Conservation (phyloP, 495 filamentous ascomycete genomes). For the Pseudomonodictys pantanalensis region DNA sequence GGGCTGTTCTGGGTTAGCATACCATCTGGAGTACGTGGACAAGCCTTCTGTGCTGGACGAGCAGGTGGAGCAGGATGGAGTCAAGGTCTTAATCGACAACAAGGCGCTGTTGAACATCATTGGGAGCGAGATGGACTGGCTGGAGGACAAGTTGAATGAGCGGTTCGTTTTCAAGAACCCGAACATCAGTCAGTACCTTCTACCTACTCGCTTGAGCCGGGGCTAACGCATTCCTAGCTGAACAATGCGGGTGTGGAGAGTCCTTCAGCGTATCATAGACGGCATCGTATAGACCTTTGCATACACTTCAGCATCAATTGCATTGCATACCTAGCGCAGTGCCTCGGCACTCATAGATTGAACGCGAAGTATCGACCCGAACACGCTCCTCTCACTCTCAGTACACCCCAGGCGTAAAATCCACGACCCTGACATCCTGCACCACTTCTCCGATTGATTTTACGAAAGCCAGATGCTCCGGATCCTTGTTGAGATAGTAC, state of each 20-base stretch:
- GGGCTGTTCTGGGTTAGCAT: slow-evolving; percentile 95
- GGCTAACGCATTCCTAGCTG: slow-evolving; percentile 58
- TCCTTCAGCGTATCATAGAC: slow-evolving; percentile 78
- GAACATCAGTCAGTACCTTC: slow-evolving; percentile 80
- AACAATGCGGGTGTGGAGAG: slow-evolving; percentile 95
- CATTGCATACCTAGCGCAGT: slow-evolving; percentile 28
- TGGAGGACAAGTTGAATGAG: slow-evolving; percentile 86
- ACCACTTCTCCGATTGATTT: slow-evolving; percentile 31
- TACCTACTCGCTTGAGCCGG: neutral
- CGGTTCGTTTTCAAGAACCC: slow-evolving; percentile 94
- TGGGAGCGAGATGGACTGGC: slow-evolving; percentile 99
- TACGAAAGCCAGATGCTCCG: slow-evolving; percentile 40
- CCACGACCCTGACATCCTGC: slow-evolving; percentile 42
- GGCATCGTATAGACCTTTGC: neutral
- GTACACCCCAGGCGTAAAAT: slow-evolving; percentile 44
- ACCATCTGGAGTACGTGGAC: slow-evolving; percentile 93
- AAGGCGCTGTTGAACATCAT: slow-evolving; percentile 98
- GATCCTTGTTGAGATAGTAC: slow-evolving; percentile 45
- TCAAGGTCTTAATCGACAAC: slow-evolving; percentile 92
- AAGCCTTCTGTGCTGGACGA: slow-evolving; percentile 86
- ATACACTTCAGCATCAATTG: slow-evolving; percentile 1
- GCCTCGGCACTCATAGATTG: slow-evolving; percentile 12
- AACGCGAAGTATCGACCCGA: too few species aligned
- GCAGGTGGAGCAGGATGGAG: slow-evolving; percentile 89
- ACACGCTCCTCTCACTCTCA: too few species aligned